Percentiles rank a stretch among this genome's conserved stretches.
phyloP scores from a whole-genome alignment of 345 rosid genomes.

The Punica granatum region DNA sequence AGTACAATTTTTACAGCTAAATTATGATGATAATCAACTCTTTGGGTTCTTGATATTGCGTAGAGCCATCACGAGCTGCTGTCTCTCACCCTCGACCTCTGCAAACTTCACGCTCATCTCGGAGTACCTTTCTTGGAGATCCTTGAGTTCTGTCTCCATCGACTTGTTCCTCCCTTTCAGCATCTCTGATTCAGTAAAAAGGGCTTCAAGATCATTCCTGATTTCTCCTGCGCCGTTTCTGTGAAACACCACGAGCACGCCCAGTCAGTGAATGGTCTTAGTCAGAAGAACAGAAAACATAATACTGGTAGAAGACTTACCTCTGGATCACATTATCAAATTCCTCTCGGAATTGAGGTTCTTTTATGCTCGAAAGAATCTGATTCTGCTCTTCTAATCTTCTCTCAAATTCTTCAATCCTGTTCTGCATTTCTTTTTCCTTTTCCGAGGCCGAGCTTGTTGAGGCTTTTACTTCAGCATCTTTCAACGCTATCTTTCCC shows the following conservation, averaged over 20 bases:
- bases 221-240: background rate
- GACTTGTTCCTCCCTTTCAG: slow-evolving; percentile 24
- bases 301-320: background rate
- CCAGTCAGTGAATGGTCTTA: background rate
- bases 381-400: slow-evolving; percentile 6
- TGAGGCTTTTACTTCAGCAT: slow-evolving; percentile 1
- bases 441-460: background rate
- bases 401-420: slow-evolving; percentile 13
- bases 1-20: background rate
- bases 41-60: slow-evolving; percentile 25
- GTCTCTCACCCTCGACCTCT: slow-evolving; percentile 45
- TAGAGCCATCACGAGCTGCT: slow-evolving; percentile 31
- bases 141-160: slow-evolving; percentile 39
- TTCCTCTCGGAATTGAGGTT: background rate
- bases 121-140: slow-evolving; percentile 36
- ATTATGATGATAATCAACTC: slow-evolving; percentile 3
- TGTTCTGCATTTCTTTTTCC: slow-evolving; percentile 14
- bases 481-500: slow-evolving; percentile 12
- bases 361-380: background rate
- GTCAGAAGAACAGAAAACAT: background rate
- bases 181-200: background rate
- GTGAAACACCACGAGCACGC: background rate
- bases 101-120: slow-evolving; percentile 45
- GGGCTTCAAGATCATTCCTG: background rate
- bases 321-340: background rate